Base-by-base conservation (phyloP, 768 basidiomycete species). In the Strobilomyces confusus region DNA sequence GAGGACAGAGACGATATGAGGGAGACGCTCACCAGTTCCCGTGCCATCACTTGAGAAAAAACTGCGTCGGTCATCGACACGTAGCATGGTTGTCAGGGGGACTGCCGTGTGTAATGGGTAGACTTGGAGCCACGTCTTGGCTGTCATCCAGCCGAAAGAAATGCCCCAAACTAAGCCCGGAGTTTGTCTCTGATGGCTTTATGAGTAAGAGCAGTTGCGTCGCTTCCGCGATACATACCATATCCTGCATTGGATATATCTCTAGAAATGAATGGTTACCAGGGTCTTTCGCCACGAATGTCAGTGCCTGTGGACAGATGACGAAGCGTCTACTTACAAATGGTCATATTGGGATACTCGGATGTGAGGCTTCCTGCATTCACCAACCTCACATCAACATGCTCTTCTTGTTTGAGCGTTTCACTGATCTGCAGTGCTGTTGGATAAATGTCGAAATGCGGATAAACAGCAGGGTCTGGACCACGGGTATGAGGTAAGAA, bases 381-480 rank as follows among this genome's bases (percentile, higher is more conserved):
- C 26, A n/a, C 23, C 47, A 57, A 47, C 34, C 20, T 49, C n/a
- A 51, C 49, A 14, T 25, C 44, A 4, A 57, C 15, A n/a, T n/a
- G n/a, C 25, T 25, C 77, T 84, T 60, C 85, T 82, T 40, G 81
- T 79, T 22, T 83, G 65, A 55, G 80, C 75, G 48, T 80, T 69
- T 78, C 75, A 5, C 72, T 67, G 30, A 69, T 66, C 5, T 61
- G 63, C 29, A 62, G 45, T 8, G 53, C 56, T 9, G 58, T 37
- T 32, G 76, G 77, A 60, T 77, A 78, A 11, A 77, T 53, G 20
- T 71, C 66, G 29, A 79, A 65, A 55, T 72, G 55, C 7, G 78
- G 77, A 56, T 79, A 78, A 29, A 65, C 60, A 5, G 67, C 54
- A n/a, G 66, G 70, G 58, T 78, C 77, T 77, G 40, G 15, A 25